A percentile compares a stretch with the other conserved stretches of the same genome.
Conservation (phyloP, 2,329 filamentous ascomycete genomes). For the Ophiostoma piceae region DNA sequence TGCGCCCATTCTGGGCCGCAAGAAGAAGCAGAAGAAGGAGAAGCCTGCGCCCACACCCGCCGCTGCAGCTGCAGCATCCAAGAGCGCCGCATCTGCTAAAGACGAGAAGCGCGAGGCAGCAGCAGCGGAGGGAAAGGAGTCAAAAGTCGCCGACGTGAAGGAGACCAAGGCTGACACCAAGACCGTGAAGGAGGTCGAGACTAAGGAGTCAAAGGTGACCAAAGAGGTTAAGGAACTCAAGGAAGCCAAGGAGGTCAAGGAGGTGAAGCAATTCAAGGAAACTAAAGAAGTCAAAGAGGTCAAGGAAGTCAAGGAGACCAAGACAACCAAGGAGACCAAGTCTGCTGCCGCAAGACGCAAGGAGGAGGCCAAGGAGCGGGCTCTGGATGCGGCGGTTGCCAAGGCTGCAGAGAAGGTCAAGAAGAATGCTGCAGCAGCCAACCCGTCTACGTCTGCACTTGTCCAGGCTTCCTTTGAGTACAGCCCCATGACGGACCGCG, state of each 20-base stretch:
- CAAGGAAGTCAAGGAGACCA: constrained; percentile 28
- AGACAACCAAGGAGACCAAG: constrained; percentile 16
- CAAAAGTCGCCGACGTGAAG: constrained; percentile 26
- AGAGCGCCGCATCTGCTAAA: not conserved
- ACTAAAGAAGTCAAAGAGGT: constrained; percentile 13
- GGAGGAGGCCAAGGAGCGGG: constrained; percentile 19
- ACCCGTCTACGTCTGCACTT: not conserved
- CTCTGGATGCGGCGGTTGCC: constrained; percentile 8
- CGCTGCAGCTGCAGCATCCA: not conserved
- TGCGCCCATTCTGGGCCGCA: constrained; percentile 70
- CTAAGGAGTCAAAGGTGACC: constrained; percentile 26
- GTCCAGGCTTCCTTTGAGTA: not conserved
- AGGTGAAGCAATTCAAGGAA: constrained; percentile 30
- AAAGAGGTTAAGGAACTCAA: not conserved
- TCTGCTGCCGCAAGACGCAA: constrained; percentile 13
- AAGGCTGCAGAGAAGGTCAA: constrained; percentile 18
- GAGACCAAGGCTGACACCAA: constrained; percentile 21
- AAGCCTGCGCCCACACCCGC: constrained; percentile 38
- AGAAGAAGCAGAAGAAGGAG: constrained; percentile 82
- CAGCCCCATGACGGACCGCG: constrained; percentile 7
- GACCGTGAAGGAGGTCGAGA: constrained; percentile 14
- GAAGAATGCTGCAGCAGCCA: constrained; percentile 2
- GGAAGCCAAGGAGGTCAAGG: constrained; percentile 29
- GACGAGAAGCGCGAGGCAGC: not conserved
- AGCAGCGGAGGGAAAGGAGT: constrained; percentile 25